Conservation (phyloP, 257 asterid species). For the Cinchona pubescens region DNA sequence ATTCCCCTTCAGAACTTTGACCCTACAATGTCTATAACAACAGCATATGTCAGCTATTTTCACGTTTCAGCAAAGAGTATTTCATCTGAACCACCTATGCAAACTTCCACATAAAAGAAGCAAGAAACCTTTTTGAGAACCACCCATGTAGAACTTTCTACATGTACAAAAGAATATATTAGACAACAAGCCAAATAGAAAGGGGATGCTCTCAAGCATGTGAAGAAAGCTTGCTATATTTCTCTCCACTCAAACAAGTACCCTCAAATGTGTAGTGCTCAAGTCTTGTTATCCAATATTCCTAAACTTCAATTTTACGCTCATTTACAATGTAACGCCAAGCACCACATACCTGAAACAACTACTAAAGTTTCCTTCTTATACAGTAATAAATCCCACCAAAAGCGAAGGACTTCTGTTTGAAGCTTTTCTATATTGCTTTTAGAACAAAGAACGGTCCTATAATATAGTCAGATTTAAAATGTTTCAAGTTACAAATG, state of each 20-base stretch:
- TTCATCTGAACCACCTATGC: not conserved
- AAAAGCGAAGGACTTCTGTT: too few relatives aligned
- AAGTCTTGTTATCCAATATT: not conserved
- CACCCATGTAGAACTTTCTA: too few relatives aligned
- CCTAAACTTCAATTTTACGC: not conserved
- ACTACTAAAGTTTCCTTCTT: too few relatives aligned
- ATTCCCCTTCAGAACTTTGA: not conserved
- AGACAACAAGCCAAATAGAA: not conserved
- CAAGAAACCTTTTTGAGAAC: too few relatives aligned
- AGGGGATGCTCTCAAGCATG: too few relatives aligned
- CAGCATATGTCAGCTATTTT: not conserved
- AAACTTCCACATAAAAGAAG: too few relatives aligned
- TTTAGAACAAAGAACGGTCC: too few relatives aligned
- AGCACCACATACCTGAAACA: not conserved
- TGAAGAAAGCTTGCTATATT: not conserved
- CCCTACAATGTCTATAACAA: too few relatives aligned
- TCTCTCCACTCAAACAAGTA: not conserved
- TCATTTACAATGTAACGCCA: not conserved
- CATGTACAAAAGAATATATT: too few relatives aligned
- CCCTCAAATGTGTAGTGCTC: not conserved
- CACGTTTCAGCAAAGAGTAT: not conserved
- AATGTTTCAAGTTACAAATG: not conserved
- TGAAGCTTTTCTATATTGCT: too few relatives aligned
- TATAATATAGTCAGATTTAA: too few relatives aligned
- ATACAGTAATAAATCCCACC: too few relatives aligned